Base-by-base conservation (phyloP, 371 early-diverging fungal species). In the Mortierella sp. region DNA sequence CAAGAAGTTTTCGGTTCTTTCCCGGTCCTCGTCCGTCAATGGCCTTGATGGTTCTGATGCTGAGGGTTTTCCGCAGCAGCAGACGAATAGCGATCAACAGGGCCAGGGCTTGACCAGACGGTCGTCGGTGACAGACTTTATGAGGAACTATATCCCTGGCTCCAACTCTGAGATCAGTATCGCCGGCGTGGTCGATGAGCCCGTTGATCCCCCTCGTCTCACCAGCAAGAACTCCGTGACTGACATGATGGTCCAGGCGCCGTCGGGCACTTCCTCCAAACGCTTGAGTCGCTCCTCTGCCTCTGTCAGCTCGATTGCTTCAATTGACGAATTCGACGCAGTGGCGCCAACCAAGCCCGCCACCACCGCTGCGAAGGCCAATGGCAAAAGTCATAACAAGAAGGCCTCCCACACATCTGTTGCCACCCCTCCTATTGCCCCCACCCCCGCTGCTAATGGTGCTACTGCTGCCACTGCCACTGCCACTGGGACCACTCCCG, bases 151-250 rank as follows among this genome's bases (percentile, higher is more conserved):
- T 27, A 49, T 49, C 16, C 84, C 81, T 21, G 84, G 78, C 5
- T 54, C 65, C 8, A 32, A 35, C 68, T 46, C 75, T 6, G 74
- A 81, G 7, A 70, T 55, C 14, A 44, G 60, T 48, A 44, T 77
- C 27, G 81, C 75, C 27, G 77, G 72, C 16, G 81, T 84, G 2
- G 78, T 83, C 41, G 54, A 80, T 44, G 78, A 78, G 7, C 84
- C 84, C 7, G 77, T 48, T 48, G 86, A 85, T 10, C 48, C 71
- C 0, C 77, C 81, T 6, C 78, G 86, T 4, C 72, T 85, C 55
- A 71, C 79, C 11, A 70, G 82, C 21, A 78, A 71, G 72, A 85
- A 32, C 58, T 85, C 86, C 1, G 86, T 85, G 38, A 81, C 86
- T 2, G 79, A 85, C 0, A 81, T 79, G 82, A 85, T 85, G 79